Conservation (phyloP, 352 stramenopile genomes). For the Globisporangium okanoganense region DNA sequence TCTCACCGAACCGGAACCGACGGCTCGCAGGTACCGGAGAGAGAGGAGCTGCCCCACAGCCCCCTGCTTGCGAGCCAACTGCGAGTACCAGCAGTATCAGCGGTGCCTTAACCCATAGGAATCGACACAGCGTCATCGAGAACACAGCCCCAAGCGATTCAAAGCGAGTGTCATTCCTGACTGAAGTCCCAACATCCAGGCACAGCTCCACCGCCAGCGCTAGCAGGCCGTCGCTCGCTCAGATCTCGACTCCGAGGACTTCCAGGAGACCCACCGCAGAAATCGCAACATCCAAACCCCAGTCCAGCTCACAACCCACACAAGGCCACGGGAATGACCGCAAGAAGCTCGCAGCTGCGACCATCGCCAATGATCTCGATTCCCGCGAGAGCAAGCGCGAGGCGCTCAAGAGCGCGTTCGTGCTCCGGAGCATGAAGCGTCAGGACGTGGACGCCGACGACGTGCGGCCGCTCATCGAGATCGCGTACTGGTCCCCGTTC, state of each 20-base stretch:
- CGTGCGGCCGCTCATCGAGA: slow-evolving; percentile 73
- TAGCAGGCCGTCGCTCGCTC: not conserved
- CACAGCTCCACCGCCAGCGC: slow-evolving; percentile 4
- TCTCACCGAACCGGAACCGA: slow-evolving; percentile 1
- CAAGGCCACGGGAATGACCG: not conserved
- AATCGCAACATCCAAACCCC: not conserved
- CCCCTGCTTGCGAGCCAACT: not conserved
- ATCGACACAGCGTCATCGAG: not conserved
- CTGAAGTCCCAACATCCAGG: not conserved
- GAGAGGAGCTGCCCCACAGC: not conserved
- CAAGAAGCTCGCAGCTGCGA: not conserved
- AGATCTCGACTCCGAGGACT: not conserved
- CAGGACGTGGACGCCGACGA: slow-evolving; percentile 66
- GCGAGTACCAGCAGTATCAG: not conserved
- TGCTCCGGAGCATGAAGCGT: slow-evolving; percentile 32
- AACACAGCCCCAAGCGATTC: not conserved
- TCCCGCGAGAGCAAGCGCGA: slow-evolving; percentile 18
- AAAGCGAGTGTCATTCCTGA: slow-evolving; percentile 5
- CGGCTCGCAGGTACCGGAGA: not conserved
- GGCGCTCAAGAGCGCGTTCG: slow-evolving; percentile 23
- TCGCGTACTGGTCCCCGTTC: slow-evolving; percentile 86
- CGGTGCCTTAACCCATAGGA: not conserved
- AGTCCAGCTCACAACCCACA: not conserved
- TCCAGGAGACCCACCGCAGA: not conserved
- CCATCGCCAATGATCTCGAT: slow-evolving; percentile 6